Evolutionary conservation across 208 protist species (phyloP), one percentile per base, ranked within the genome.

Genomic region (Dictyostelium gargantuum): DNA sequence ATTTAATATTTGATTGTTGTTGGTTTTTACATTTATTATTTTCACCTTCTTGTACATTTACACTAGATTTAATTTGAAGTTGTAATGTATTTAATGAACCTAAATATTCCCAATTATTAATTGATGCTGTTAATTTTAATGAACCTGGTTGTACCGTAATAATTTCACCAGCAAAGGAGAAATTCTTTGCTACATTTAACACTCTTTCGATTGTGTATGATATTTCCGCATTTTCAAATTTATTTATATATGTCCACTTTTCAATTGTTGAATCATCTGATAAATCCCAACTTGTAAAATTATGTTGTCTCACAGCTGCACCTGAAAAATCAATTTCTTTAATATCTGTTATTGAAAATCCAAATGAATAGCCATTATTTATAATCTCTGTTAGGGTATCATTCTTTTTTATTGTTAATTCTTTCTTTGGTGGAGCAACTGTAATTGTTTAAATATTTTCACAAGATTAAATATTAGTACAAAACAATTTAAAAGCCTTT

Each of bases 21-120:
- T 26, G 9, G 6, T 66, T 32, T n/a, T n/a, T n/a, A 73, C 66
- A 38, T 23, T 42, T 13, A 29, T 17, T 46, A 10, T 75, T 11
- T 19, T 15, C 0, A 8, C 6, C 26, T n/a, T 6, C 54, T 73
- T 73, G 66, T 17, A 23, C 2, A 19, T 82, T 42, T 17, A 66
- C 76, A 21, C 11, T 21, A 17, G 76, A 82, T 48, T 50, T 17
- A 21, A 85, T 54, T 23, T 74, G 58, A 8, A 85, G 6, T 32
- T 85, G 58, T 29, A 85, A 26, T 19, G 80, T 75, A 46, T 85
- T 85, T 1, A 85, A 15, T 23, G 54, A n/a, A 17, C 80, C 63
- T 6, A 75, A 35, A 44, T 58, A 85, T 10, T 68, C 11, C 80
- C 80, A 85, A 44, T 85, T 58, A 23, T 9, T 19, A 6, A 85